Base-by-base conservation (phyloP, 1,284 basidiomycete genomes). In the Trichosporon coremiiforme region DNA sequence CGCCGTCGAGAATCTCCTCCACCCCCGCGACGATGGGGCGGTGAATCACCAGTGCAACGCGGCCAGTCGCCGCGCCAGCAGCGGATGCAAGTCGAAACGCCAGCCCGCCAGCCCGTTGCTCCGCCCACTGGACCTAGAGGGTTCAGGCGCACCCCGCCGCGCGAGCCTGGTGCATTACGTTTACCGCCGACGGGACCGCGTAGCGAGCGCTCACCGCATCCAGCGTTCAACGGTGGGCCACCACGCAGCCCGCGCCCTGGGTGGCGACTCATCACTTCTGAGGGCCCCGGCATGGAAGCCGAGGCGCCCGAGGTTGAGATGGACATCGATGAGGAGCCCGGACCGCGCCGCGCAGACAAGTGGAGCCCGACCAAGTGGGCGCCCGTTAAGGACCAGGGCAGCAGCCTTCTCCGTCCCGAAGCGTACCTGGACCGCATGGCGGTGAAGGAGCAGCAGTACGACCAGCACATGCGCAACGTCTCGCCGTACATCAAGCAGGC, bases 401-500 rank as follows among this genome's bases (percentile, higher is more conserved):
- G 33, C 64, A 35, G 41, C 1, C 64, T 65, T 0, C 47, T 67
- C 20, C 64, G 45, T 7, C 29, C 70, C 6, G 64, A 69, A 5
- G 55, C 33, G 5, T 75, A 74, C 41, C 69, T 75, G 20, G 70
- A 76, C 17, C 71, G 71, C 22, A 66, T 78, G 31, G 73, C 70
- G 10, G 75, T 66, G 7, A 74, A 74, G 36, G 75, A 78, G 65
- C 62, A 68, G 17, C 60, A 71, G 38, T 79, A 78, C 53, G 65
- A 72, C 35, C 64, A 64, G 22, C 74, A 78, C 60, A 35, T 77
- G 2, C 65, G 67, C 38, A 68, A 72, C 1, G 71, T 80, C 2
- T 74, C 79, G 9, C 80, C 80, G 4, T 82, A 80, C 65, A 74
- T 82, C 33, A 71, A 75, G 35, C 74, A 78, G 0, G 81, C 81